Percentiles rank a stretch among this genome's conserved stretches.
phyloP scores from a whole-genome alignment of 2,329 filamentous ascomycete species.

The Exophiala dermatitidis region DNA sequence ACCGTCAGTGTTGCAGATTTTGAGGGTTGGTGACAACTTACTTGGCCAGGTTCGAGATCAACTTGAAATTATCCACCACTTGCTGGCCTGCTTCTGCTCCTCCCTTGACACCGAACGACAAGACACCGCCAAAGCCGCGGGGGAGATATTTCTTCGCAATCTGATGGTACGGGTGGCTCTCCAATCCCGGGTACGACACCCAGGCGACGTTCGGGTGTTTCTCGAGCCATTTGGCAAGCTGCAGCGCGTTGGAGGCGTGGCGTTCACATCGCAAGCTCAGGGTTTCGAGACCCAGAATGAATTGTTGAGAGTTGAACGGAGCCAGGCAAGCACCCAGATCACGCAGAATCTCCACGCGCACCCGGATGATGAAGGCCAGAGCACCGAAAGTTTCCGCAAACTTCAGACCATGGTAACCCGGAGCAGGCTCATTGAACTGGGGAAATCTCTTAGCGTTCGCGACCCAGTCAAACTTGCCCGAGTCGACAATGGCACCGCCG shows the following conservation, averaged over 20 bases:
- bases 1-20: conserved; percentile 1
- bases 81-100: conserved; percentile 74
- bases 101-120: conserved; percentile 91
- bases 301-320: conserved; percentile 87
- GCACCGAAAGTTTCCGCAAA: conserved; percentile 90
- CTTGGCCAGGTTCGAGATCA: conserved; percentile 94
- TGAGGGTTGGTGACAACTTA: conserved; percentile 31
- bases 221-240: conserved; percentile 75
- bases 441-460: conserved; percentile 78
- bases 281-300: conserved; percentile 83
- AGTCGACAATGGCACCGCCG: conserved; percentile 68
- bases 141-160: conserved; percentile 80
- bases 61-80: conserved; percentile 87
- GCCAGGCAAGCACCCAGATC: conserved; percentile 78
- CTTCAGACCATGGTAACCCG: conserved; percentile 86
- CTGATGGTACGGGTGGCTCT: conserved; percentile 71
- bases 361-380: conserved; percentile 73
- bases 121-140: conserved; percentile 78
- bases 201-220: conserved; percentile 76
- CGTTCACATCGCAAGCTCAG: conserved; percentile 78
- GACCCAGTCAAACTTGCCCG: conserved; percentile 82
- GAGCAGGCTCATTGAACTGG: conserved; percentile 80
- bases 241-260: conserved; percentile 75
- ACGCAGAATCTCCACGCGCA: conserved; percentile 81
- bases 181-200: conserved; percentile 88